These are phyloP conservation scores for Exutisphaerella laricina DNA, from an alignment of 2,329 filamentous ascomycete genomes.

Conservation along the genomic window DNA sequence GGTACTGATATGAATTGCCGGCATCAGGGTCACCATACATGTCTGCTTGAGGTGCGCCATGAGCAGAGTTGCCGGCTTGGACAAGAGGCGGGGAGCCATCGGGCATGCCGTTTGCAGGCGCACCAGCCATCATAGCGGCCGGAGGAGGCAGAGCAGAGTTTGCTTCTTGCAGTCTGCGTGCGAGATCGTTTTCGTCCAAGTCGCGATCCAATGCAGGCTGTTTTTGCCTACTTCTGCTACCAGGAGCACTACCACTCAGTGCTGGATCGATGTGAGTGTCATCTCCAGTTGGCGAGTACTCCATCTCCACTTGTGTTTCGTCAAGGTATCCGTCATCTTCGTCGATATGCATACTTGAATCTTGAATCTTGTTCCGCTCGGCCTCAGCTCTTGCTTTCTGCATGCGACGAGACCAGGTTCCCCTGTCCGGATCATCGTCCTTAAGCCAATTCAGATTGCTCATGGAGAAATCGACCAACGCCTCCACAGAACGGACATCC, in stretches of 20 bases:
- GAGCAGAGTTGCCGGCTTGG: slow-evolving; percentile 26
- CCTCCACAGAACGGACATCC: slow-evolving; percentile 84
- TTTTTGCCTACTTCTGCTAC: slow-evolving; percentile 10
- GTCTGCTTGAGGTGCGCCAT: slow-evolving; percentile 23
- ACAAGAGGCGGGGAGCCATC: slow-evolving; percentile 32
- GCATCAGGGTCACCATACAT: slow-evolving; percentile 31
- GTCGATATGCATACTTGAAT: slow-evolving; percentile 42
- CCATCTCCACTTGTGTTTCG: slow-evolving; percentile 37
- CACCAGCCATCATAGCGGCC: slow-evolving; percentile 28
- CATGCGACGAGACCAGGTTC: slow-evolving; percentile 34
- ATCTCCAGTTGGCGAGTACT: slow-evolving; percentile 36
- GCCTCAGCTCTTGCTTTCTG: slow-evolving; percentile 49
- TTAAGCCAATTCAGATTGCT: slow-evolving; percentile 83
- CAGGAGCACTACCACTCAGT: slow-evolving; percentile 22
- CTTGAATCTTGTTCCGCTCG: slow-evolving; percentile 45
- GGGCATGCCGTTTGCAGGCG: slow-evolving; percentile 18
- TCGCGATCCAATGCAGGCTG: slow-evolving; percentile 17
- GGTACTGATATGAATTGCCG: slow-evolving; percentile 25
- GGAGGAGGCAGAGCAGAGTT: slow-evolving; percentile 28
- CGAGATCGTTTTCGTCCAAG: slow-evolving; percentile 28
- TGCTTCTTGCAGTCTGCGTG: slow-evolving; percentile 27
- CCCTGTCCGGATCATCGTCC: slow-evolving; percentile 41
- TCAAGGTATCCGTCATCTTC: slow-evolving; percentile 34
- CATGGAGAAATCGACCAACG: slow-evolving; percentile 80
- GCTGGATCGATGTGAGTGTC: slow-evolving; percentile 33